A percentile compares a stretch with the other conserved stretches of the same genome.
These are phyloP conservation scores for Globisporangium spinosum DNA, from an alignment of 352 stramenopile genomes.

Conservation along the genomic window DNA sequence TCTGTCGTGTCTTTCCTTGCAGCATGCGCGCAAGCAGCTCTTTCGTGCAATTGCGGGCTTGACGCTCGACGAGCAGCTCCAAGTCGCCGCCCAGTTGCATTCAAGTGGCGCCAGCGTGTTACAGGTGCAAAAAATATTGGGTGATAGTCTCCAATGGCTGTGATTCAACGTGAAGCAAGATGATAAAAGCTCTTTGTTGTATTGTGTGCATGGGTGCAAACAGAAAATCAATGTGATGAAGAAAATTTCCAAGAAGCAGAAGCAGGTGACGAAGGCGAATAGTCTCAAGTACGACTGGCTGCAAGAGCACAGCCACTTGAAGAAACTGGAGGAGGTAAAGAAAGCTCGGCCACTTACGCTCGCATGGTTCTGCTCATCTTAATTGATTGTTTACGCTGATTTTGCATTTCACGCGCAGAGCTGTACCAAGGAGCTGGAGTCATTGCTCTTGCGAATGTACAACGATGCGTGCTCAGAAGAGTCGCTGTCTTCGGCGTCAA, in stretches of 20 bases:
- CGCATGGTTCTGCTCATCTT: not conserved
- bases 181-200: not conserved
- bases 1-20: not conserved
- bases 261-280: constrained; percentile 47
- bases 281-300: constrained; percentile 76
- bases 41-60: constrained; percentile 66
- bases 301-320: constrained; percentile 56
- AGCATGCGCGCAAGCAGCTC: constrained; percentile 40
- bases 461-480: constrained; percentile 44
- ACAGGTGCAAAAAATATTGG: constrained; percentile 23
- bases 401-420: constrained; percentile 22
- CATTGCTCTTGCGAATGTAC: constrained; percentile 54
- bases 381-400: not conserved
- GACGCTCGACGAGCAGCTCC: constrained; percentile 59
- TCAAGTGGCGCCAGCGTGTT: constrained; percentile 46
- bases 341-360: not conserved
- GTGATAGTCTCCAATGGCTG: too few relatives aligned
- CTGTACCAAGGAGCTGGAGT: constrained; percentile 62
- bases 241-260: constrained; percentile 55
- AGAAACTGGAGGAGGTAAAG: constrained; percentile 62
- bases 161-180: not conserved
- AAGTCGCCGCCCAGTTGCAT: constrained; percentile 49
- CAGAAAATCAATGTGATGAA: constrained; percentile 71
- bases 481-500: constrained; percentile 11
- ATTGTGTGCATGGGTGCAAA: not conserved